Conservation (phyloP, 441 rosid species). For the Adansonia gregorii region DNA sequence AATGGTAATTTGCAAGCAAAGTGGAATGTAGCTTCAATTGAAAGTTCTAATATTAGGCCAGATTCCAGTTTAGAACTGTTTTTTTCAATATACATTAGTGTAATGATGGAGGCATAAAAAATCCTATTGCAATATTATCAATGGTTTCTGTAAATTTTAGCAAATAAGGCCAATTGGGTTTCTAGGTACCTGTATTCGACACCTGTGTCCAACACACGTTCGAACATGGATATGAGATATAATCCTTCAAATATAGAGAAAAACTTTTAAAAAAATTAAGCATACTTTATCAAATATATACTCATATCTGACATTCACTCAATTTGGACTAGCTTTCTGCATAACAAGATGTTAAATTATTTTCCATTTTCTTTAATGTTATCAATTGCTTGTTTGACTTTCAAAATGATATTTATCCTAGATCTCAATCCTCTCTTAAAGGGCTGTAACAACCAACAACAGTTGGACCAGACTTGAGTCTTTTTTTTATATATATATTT, state of each 20-base stretch:
- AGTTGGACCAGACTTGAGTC: neutral
- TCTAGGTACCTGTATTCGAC: too few relatives aligned
- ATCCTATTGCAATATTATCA: neutral
- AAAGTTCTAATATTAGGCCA: too few relatives aligned
- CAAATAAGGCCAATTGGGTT: neutral
- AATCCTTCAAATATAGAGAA: too few relatives aligned
- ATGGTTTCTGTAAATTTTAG: neutral
- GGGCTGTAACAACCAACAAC: neutral
- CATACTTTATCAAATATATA: too few relatives aligned
- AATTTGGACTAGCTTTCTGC: neutral
- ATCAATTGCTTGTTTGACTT: neutral
- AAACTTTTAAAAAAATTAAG: too few relatives aligned
- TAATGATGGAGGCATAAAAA: neutral
- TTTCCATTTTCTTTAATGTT: too few relatives aligned
- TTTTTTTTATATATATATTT: neutral
- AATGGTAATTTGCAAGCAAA: neutral
- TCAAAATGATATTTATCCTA: neutral
- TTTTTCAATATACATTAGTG: neutral
- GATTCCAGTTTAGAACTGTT: too few relatives aligned
- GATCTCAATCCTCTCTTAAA: neutral
- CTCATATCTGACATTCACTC: too few relatives aligned
- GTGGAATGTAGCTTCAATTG: neutral
- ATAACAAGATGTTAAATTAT: too few relatives aligned
- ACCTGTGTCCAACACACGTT: too few relatives aligned
- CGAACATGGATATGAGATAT: too few relatives aligned